A percentile compares a stretch with the other conserved stretches of the same genome.
phyloP scores from a whole-genome alignment of 2,329 filamentous ascomycete genomes.

The Fusarium tjaetaba region DNA sequence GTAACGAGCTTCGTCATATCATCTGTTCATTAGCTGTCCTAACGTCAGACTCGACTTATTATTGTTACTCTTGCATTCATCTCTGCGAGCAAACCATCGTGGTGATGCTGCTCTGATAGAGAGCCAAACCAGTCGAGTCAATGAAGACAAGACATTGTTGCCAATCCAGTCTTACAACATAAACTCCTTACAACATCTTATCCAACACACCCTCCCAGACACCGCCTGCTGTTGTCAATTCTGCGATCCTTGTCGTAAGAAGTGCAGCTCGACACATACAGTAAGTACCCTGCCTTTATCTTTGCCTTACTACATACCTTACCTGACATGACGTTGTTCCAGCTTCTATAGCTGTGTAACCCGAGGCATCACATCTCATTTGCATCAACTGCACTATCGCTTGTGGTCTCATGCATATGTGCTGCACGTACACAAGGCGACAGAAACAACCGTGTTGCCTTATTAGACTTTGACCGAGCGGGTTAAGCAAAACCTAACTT shows the following conservation, averaged over 20 bases:
- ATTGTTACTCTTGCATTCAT: neutral
- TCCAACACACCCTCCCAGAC: constrained; percentile 23
- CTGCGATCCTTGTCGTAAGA: constrained; percentile 18
- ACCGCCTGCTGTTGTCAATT: constrained; percentile 9
- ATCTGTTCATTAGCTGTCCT: constrained; percentile 7
- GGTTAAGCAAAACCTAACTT: constrained; percentile 9
- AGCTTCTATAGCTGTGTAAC: constrained; percentile 32
- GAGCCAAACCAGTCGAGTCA: constrained; percentile 10
- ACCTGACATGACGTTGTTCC: constrained; percentile 33
- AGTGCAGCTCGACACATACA: neutral
- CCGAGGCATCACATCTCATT: constrained; percentile 33
- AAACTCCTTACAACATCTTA: constrained; percentile 34
- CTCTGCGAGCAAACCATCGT: constrained; percentile 21
- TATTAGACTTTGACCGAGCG: constrained; percentile 18
- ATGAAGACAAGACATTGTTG: neutral
- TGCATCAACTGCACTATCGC: constrained; percentile 15
- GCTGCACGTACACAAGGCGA: constrained; percentile 20
- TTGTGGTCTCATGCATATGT: constrained; percentile 16
- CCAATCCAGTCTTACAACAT: constrained; percentile 21
- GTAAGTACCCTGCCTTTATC: neutral
- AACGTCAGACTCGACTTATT: neutral
- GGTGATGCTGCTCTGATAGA: constrained; percentile 27
- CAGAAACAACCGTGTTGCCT: constrained; percentile 34
- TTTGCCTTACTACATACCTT: neutral
- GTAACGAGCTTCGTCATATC: constrained; percentile 20